Conservation (phyloP, 257 asterid genomes). For the Lantana camara region DNA sequence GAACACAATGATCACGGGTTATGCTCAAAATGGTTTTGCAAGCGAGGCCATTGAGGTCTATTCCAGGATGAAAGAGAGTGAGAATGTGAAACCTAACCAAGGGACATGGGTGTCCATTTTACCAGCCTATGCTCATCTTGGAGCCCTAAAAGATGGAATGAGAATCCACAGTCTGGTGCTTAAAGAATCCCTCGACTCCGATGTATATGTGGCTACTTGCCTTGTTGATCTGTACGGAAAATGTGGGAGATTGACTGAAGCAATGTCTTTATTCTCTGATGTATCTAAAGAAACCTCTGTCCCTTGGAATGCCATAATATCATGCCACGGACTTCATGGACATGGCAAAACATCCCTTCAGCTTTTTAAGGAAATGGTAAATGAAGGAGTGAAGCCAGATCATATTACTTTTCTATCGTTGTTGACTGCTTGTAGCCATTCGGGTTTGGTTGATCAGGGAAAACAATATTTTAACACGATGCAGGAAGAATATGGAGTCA, state of each 20-base stretch:
- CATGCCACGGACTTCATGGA: constrained; percentile 82
- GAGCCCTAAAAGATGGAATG: constrained; percentile 73
- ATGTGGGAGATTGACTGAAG: constrained; percentile 69
- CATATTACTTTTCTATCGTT: constrained; percentile 72
- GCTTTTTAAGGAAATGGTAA: constrained; percentile 58
- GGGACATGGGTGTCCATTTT: constrained; percentile 77
- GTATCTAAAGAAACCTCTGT: constrained; percentile 46
- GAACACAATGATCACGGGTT: constrained; percentile 80
- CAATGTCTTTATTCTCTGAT: constrained; percentile 59
- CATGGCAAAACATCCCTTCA: constrained; percentile 57
- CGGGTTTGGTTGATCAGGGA: constrained; percentile 75
- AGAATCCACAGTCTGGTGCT: constrained; percentile 58
- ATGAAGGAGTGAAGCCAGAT: constrained; percentile 65
- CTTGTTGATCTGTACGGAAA: constrained; percentile 80
- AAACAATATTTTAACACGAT: constrained; percentile 54
- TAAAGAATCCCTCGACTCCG: constrained; percentile 51
- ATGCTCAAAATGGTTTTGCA: constrained; percentile 85
- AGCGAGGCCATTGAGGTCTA: constrained; percentile 60
- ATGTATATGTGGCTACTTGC: constrained; percentile 68
- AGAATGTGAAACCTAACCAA: constrained; percentile 47
- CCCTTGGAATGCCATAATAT: constrained; percentile 75
- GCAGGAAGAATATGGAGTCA: constrained; percentile 55
- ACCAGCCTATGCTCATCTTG: constrained; percentile 82
- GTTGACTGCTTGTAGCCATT: constrained; percentile 76
- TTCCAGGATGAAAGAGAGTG: constrained; percentile 46